Percentiles rank a stretch among this genome's conserved stretches.
Conservation (phyloP, 208 protist species). For the Acanthamoeba royreba region DNA sequence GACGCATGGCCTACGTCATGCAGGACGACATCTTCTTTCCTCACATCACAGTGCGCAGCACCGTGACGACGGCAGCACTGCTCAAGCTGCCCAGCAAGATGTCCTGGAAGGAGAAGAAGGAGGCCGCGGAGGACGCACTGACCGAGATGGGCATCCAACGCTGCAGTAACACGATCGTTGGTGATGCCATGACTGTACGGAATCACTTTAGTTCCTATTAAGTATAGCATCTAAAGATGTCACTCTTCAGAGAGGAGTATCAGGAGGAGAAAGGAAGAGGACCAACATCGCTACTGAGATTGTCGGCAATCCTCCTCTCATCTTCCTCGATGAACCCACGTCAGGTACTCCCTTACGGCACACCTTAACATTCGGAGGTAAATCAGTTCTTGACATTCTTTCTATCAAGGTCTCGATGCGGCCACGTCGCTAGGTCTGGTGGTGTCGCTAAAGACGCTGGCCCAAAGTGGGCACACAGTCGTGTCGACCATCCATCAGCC, state of each 20-base stretch:
- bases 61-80: slow-evolving; percentile 16
- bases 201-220: neutral
- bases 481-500: slow-evolving; percentile 54
- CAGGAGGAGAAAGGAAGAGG: slow-evolving; percentile 57
- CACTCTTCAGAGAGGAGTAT: slow-evolving; percentile 39
- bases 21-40: slow-evolving; percentile 55
- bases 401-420: neutral
- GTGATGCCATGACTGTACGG: neutral
- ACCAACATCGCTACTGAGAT: slow-evolving; percentile 44
- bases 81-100: neutral
- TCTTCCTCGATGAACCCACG: slow-evolving; percentile 51
- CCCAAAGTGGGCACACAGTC: neutral
- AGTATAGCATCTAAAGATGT: neutral
- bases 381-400: no score
- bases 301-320: neutral
- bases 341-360: neutral
- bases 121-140: neutral
- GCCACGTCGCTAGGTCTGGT: neutral
- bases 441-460: neutral
- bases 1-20: slow-evolving; percentile 16
- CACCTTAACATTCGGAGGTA: neutral
- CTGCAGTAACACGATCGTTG: neutral
- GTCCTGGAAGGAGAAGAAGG: neutral
- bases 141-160: neutral
- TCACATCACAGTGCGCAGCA: slow-evolving; percentile 38